Evolutionary conservation across 1,284 basidiomycete genomes (phyloP), one percentile per base, ranked within the genome.

Genomic region (Leccinum pallidistipes): DNA sequence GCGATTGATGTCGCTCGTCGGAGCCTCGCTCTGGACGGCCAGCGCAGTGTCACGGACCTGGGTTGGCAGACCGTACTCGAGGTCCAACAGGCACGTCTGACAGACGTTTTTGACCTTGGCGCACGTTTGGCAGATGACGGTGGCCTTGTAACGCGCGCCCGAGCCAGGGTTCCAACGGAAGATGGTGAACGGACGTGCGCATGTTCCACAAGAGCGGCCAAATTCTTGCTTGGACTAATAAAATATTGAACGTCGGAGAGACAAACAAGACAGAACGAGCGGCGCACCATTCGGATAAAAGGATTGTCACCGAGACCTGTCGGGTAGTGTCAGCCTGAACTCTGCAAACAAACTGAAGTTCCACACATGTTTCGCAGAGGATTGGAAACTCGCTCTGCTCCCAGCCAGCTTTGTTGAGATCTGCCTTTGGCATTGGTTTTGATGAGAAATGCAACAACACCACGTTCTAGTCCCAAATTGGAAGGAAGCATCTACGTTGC

Each of bases 81-180:
- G 84, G 74, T 99, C 97, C 38, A 99, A 82, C 31, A 99, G 81
- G 76, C 97, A 99, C 1, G 96, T 98, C 79, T 99, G 97, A 79
- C 97, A 99, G 49, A 97, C 93, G 71, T 99, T 98, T 83, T 98
- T 98, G 69, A 98, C 91, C 81, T 98, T 99, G 43, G 97, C 94
- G 71, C 97, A 99, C 1, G 97, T 98, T 74, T 97, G 95, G 78
- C 97, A 99, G 66, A 99, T 90, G 65, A 98, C 97, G 5, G 97
- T 99, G 69, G 95, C 94, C 81, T 99, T 99, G 86, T 89, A 97
- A 47, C 97, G 88, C 74, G 89, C 91, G 49, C 95, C 97, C 14
- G 86, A 80, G 56, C 97, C 97, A 2, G 97, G 96, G 71, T 98
- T 97, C 97, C 97, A 99, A 53, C 95, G 90, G 78, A 99, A 99